Conservation (phyloP, 225 moss, liverwort and hornwort species). For the Physcomitrellopsis africana region DNA sequence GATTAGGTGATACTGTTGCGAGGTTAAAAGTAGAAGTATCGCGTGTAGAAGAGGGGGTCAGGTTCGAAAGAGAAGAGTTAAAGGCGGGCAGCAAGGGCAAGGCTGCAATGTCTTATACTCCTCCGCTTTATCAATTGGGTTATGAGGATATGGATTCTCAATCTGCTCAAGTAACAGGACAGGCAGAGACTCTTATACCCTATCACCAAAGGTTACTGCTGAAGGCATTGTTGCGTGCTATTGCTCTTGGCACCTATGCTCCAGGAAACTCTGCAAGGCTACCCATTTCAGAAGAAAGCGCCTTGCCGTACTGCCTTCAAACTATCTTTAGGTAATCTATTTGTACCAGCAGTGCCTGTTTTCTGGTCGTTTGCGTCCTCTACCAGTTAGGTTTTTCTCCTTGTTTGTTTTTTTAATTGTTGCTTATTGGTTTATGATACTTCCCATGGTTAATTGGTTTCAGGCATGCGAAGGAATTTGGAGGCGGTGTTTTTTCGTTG, state of each 20-base stretch:
- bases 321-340: slow-evolving; percentile 68
- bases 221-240: slow-evolving; percentile 90
- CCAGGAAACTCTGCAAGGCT: slow-evolving; percentile 81
- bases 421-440: slow-evolving; percentile 1
- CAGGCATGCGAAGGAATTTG: slow-evolving; percentile 93
- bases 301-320: slow-evolving; percentile 79
- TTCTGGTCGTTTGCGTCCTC: slow-evolving; percentile 10
- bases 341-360: not conserved
- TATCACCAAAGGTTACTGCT: slow-evolving; percentile 88
- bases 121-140: slow-evolving; percentile 50
- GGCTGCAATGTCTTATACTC: slow-evolving; percentile 60
- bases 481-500: slow-evolving; percentile 94
- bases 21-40: slow-evolving; percentile 83
- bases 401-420: not conserved
- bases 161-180: slow-evolving; percentile 54
- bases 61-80: slow-evolving; percentile 56
- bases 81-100: slow-evolving; percentile 71
- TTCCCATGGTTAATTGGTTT: slow-evolving; percentile 27
- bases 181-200: slow-evolving; percentile 79
- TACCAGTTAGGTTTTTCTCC: not conserved
- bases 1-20: slow-evolving; percentile 88
- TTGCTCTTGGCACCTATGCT: slow-evolving; percentile 90
- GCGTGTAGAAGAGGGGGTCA: slow-evolving; percentile 71
- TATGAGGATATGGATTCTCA: slow-evolving; percentile 65
- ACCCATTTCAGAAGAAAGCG: slow-evolving; percentile 84